Conservation (phyloP, 192 early-diverging fungal species). For the Coemansia brasiliensis region DNA sequence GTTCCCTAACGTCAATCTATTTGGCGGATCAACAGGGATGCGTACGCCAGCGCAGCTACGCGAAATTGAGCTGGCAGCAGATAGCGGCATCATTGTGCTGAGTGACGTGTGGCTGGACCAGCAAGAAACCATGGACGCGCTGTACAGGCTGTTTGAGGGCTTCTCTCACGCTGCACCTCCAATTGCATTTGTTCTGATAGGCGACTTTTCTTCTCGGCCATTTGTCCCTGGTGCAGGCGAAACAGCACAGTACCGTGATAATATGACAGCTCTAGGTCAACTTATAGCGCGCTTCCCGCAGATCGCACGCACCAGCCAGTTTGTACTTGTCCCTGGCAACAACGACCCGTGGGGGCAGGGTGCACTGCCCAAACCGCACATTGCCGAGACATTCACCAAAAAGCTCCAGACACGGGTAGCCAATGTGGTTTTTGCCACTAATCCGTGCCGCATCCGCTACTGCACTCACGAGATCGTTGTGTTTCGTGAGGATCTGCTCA, state of each 20-base stretch:
- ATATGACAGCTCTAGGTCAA: conserved; percentile 41
- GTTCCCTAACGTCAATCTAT: conserved; percentile 44
- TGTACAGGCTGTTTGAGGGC: conserved; percentile 72
- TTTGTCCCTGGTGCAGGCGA: conserved; percentile 66
- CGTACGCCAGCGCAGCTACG: conserved; percentile 49
- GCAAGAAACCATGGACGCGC: conserved; percentile 71
- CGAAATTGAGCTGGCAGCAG: conserved; percentile 57
- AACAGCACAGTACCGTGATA: conserved; percentile 61
- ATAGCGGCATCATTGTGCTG: conserved; percentile 73
- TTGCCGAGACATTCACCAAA: conserved; percentile 71
- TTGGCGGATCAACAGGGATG: conserved; percentile 43
- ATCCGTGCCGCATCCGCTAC: conserved; percentile 88
- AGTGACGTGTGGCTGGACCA: conserved; percentile 89
- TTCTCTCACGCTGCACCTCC: conserved; percentile 68
- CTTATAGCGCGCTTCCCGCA: conserved; percentile 38
- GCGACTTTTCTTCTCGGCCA: conserved; percentile 80
- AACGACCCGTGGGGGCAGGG: conserved; percentile 79
- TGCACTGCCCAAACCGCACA: conserved; percentile 70
- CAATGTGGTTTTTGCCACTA: conserved; percentile 69
- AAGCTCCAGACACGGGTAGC: conserved; percentile 61
- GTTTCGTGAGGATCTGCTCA: conserved; percentile 83
- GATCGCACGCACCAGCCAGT: conserved; percentile 56
- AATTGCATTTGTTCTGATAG: conserved; percentile 83
- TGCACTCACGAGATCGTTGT: conserved; percentile 90
- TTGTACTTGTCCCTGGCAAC: conserved; percentile 88